A percentile compares a stretch with the other conserved stretches of the same genome.
Evolutionary conservation across 2,329 filamentous ascomycete genomes (phyloP).

Genomic region (Penicillium palitans): DNA sequence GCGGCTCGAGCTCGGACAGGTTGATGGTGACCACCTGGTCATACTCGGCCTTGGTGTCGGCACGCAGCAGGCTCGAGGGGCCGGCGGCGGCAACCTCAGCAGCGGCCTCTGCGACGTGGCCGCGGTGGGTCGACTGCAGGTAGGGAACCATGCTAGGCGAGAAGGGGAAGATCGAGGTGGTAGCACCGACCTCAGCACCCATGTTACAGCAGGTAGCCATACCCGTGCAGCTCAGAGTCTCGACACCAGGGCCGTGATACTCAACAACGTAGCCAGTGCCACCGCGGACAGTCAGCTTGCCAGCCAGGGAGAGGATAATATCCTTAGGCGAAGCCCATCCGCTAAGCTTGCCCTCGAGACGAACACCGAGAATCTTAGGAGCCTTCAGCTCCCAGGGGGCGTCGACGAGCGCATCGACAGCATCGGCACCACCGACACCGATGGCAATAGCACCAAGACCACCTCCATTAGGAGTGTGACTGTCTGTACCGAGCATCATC

Average conservation of each 20-base stretch:
- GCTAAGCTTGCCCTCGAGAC: slow-evolving; percentile 65
- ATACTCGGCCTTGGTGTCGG: slow-evolving; percentile 81
- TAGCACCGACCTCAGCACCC: slow-evolving; percentile 88
- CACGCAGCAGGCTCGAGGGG: slow-evolving; percentile 54
- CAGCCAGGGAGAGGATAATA: slow-evolving; percentile 85
- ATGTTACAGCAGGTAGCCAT: slow-evolving; percentile 93
- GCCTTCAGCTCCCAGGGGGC: slow-evolving; percentile 98
- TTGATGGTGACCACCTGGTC: slow-evolving; percentile 90
- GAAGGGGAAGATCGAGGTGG: slow-evolving; percentile 92
- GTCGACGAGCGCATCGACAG: slow-evolving; percentile 93
- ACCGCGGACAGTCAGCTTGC: slow-evolving; percentile 85
- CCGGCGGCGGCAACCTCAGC: slow-evolving; percentile 55
- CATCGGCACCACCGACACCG: slow-evolving; percentile 94
- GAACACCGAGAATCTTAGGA: slow-evolving; percentile 63
- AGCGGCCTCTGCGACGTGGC: slow-evolving; percentile 67
- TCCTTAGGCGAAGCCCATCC: slow-evolving; percentile 97
- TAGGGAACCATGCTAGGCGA: slow-evolving; percentile 81
- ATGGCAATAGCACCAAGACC: slow-evolving; percentile 95
- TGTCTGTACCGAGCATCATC: slow-evolving; percentile 99
- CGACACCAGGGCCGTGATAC: slow-evolving; percentile 86
- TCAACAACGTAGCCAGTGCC: slow-evolving; percentile 95
- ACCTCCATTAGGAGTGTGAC: slow-evolving; percentile 92
- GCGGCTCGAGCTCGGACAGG: slow-evolving; percentile 84
- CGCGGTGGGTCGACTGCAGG: slow-evolving; percentile 77
- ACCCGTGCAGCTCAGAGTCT: slow-evolving; percentile 85